Base-by-base conservation (phyloP, 2,329 filamentous ascomycete genomes). In the Parastagonospora nodorum region DNA sequence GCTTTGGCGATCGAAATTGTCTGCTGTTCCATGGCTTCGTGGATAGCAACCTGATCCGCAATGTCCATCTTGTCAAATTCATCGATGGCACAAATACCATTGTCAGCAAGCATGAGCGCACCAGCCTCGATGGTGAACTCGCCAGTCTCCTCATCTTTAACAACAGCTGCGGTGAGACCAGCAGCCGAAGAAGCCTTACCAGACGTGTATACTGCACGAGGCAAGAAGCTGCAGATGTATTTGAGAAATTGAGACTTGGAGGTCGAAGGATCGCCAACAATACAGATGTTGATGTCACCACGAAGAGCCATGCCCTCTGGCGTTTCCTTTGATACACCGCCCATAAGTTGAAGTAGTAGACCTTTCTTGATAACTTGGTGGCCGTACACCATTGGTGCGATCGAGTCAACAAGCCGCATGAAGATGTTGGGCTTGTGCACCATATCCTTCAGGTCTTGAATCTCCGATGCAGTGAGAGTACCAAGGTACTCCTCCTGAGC, bases 51-150 rank as follows among this genome's bases (percentile, higher is more conserved):
- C 77, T 99, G 94, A 73, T 99, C 94, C 45, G 80, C 86, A 55
- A 99, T 89, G 67, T 99, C 94, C 94, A 99, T 99, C 80, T 99
- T 99, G 84, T 99, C 94, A 65, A 99, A 99, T 73, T 99, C 94
- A 71, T 99, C 94, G 71, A 99, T 99, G 52, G 92, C 92, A 75
- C 94, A 99, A 65, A 97, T 95, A 46, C 94, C 94, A 61, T 96
- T 97, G 68, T 97, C 85, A 16, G 94, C 94, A 54, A 99, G 80
- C 94, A 99, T 97, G 50, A 99, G 85, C 10, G 94, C 94, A 78
- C 94, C 94, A 6, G 94, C 94, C 77, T 99, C 94, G 63, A 99
- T 99, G 11, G 94, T 99, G 73, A 97, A 97, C 71, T 99, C 94
- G 59, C 94, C 94, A 15, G 94, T 99, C 77, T 99, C 94, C 70